Evolutionary conservation across 1,139 yeast species (phyloP).

Genomic region (Candida tetrigidarum): DNA sequence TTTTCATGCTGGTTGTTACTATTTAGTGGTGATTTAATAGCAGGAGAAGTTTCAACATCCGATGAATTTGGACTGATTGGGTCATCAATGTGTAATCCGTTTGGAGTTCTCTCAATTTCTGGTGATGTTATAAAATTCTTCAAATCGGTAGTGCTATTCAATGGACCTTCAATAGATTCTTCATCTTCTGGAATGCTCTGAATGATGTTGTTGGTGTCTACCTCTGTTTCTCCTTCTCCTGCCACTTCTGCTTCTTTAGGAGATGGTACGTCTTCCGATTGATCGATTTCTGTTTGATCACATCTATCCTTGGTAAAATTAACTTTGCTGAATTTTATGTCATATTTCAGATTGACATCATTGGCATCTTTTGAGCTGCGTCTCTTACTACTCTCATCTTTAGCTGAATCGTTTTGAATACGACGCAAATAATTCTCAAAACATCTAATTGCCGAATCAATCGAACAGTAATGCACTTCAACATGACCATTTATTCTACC

Average conservation of each 20-base stretch:
- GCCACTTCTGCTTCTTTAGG: not conserved
- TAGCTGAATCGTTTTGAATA: constrained; percentile 28
- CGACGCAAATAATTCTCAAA: constrained; percentile 36
- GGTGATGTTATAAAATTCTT: constrained; percentile 16
- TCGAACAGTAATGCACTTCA: constrained; percentile 41
- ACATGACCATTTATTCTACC: constrained; percentile 19
- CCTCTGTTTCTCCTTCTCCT: not conserved
- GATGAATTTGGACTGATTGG: constrained; percentile 20
- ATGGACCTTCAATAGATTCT: constrained; percentile 14
- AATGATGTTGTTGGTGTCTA: constrained; percentile 3
- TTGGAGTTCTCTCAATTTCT: constrained; percentile 7
- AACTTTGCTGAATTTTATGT: constrained; percentile 22
- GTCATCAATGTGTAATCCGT: constrained; percentile 14
- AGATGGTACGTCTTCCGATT: not conserved
- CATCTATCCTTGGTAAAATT: constrained; percentile 42
- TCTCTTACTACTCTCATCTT: constrained; percentile 19
- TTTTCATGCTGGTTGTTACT: constrained; percentile 2
- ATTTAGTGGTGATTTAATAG: constrained; percentile 13
- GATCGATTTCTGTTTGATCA: constrained; percentile 29
- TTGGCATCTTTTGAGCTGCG: constrained; percentile 7
- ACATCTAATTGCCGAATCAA: constrained; percentile 44
- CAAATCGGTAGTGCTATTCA: constrained; percentile 16
- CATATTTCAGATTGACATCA: constrained; percentile 15
- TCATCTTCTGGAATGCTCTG: constrained; percentile 14
- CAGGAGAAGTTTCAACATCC: constrained; percentile 13